phyloP scores from a whole-genome alignment of 1,284 basidiomycete species.

The Irpex rosettiformis region DNA sequence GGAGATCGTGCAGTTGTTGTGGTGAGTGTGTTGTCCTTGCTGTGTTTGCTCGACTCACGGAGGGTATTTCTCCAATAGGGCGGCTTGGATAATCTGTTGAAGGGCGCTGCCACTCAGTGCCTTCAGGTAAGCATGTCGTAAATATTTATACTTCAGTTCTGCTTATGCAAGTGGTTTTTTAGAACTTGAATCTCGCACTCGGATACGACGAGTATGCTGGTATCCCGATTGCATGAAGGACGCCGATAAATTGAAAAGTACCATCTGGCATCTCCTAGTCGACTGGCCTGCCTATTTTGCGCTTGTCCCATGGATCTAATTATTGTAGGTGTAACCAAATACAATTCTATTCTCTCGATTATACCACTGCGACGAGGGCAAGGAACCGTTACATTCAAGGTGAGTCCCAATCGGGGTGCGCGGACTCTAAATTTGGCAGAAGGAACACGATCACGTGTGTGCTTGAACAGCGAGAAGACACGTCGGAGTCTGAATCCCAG shows the following conservation, averaged over 20 bases:
- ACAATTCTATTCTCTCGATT: neutral
- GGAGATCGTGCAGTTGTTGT: constrained; percentile 92
- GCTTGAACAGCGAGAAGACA: neutral
- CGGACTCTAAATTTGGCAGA: neutral
- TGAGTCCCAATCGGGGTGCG: neutral
- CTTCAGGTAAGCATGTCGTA: constrained; percentile 68
- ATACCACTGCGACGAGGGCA: neutral
- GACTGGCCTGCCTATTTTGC: no score
- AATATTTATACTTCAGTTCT: neutral
- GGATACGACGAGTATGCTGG: constrained; percentile 92
- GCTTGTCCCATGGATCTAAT: neutral
- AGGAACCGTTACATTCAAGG: neutral
- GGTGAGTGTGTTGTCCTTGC: constrained; percentile 42
- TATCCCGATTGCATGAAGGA: constrained; percentile 45
- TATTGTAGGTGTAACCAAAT: neutral
- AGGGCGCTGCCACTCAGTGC: constrained; percentile 98
- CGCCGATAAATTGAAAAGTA: neutral
- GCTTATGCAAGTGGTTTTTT: neutral
- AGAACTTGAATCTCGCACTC: constrained; percentile 95
- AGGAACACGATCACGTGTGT: neutral
- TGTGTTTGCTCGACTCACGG: constrained; percentile 13
- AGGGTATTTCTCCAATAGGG: constrained; percentile 45
- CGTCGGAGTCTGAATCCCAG: neutral
- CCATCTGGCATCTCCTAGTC: neutral
- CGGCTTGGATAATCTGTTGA: constrained; percentile 93